phyloP scores from a whole-genome alignment of 169 alveolate species.

The Plasmodium fragile region DNA sequence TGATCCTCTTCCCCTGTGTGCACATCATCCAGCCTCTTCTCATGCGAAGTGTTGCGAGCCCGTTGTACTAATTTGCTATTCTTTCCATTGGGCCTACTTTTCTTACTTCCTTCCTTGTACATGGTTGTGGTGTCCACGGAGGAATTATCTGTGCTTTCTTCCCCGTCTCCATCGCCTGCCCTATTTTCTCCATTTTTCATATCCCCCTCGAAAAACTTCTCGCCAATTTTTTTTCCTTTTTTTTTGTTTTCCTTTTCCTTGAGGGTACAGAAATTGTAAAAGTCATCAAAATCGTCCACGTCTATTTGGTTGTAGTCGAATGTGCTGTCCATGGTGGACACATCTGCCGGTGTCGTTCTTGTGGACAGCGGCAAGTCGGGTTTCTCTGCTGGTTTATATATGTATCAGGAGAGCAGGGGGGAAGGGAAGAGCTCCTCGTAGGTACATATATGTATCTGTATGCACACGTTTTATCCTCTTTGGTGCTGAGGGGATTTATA shows the following conservation, averaged over 20 bases:
- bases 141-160: background rate
- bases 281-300: slow-evolving; percentile 36
- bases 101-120: background rate
- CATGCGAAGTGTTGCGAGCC: background rate
- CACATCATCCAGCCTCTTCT: background rate
- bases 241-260: slow-evolving; percentile 20
- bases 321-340: slow-evolving; percentile 19
- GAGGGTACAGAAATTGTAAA: slow-evolving; percentile 7
- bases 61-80: background rate
- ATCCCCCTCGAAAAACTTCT: background rate
- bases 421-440: background rate
- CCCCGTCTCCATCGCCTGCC: background rate
- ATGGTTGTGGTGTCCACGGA: background rate
- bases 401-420: background rate
- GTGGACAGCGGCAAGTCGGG: background rate
- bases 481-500: background rate
- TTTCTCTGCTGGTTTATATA: background rate
- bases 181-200: background rate
- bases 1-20: background rate
- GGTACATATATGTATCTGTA: background rate
- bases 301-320: slow-evolving; percentile 35
- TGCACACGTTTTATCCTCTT: background rate
- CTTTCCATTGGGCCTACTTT: background rate
- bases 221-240: slow-evolving; percentile 2
- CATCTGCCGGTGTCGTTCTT: background rate